These are phyloP conservation scores for Pythium phragmitis DNA, from an alignment of 352 stramenopile genomes.

Conservation along the genomic window DNA sequence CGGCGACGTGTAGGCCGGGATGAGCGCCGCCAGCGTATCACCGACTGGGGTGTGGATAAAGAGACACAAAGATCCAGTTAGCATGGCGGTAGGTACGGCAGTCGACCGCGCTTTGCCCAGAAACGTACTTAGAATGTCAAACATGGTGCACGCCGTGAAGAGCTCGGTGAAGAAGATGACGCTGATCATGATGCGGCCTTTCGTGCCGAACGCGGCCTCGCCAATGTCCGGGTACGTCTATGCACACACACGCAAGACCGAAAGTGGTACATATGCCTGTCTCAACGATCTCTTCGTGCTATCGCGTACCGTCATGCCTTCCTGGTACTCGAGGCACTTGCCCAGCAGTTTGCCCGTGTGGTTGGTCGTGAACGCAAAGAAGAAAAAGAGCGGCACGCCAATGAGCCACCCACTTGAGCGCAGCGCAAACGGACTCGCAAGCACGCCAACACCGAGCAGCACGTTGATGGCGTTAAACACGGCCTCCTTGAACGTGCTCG, in stretches of 20 bases:
- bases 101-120: not conserved
- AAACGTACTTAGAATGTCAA: slow-evolving; percentile 73
- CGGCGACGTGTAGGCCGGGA: slow-evolving; percentile 56
- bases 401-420: slow-evolving; percentile 72
- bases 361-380: slow-evolving; percentile 85
- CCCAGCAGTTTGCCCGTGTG: slow-evolving; percentile 84
- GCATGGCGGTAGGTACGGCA: not conserved
- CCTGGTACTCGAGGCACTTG: slow-evolving; percentile 77
- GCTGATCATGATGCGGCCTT: slow-evolving; percentile 66
- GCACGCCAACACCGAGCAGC: slow-evolving; percentile 78
- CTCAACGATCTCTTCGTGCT: too few species aligned
- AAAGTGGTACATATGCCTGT: too few species aligned
- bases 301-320: slow-evolving; percentile 59
- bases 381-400: slow-evolving; percentile 74
- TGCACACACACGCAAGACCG: not conserved
- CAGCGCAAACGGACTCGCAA: slow-evolving; percentile 83
- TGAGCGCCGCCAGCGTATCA: slow-evolving; percentile 70
- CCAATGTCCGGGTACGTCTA: slow-evolving; percentile 81
- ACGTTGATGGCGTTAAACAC: slow-evolving; percentile 88
- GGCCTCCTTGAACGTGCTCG: slow-evolving; percentile 69
- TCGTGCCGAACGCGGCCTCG: slow-evolving; percentile 75
- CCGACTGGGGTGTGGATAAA: slow-evolving; percentile 37
- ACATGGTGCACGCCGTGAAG: slow-evolving; percentile 79
- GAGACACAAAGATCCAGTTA: not conserved
- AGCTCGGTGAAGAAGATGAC: slow-evolving; percentile 83